A percentile compares a stretch with the other conserved stretches of the same genome.
Conservation (phyloP, 2,329 filamentous ascomycete species). For the Xylariaceae sp. region DNA sequence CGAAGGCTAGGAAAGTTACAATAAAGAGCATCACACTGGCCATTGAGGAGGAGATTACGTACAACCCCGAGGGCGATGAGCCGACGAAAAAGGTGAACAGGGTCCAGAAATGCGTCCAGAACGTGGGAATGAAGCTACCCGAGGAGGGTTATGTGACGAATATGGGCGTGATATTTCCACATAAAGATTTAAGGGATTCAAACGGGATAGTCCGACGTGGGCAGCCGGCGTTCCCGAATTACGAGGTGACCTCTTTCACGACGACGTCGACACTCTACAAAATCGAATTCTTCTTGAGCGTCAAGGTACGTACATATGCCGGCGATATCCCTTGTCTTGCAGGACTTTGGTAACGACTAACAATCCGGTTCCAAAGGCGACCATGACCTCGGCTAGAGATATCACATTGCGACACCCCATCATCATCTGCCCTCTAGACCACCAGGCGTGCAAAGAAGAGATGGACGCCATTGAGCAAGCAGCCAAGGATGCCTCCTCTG, state of each 20-base stretch:
- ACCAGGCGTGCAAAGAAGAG: constrained; percentile 93
- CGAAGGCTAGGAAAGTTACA: constrained; percentile 83
- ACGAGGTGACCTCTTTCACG: constrained; percentile 84
- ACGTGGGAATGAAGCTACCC: constrained; percentile 76
- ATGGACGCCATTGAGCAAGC: constrained; percentile 98
- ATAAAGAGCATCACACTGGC: constrained; percentile 90
- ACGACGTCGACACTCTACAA: constrained; percentile 94
- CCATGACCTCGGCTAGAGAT: constrained; percentile 80
- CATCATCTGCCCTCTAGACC: constrained; percentile 91
- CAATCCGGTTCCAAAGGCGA: constrained; percentile 55
- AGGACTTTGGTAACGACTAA: constrained; percentile 7
- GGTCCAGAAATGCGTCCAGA: constrained; percentile 76
- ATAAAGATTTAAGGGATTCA: constrained; percentile 77
- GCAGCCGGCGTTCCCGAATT: constrained; percentile 82
- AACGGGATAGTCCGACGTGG: constrained; percentile 84
- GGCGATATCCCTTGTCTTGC: neutral
- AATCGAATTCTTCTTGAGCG: constrained; percentile 92
- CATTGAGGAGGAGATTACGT: constrained; percentile 98
- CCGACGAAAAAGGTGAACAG: constrained; percentile 85
- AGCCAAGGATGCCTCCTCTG: constrained; percentile 82
- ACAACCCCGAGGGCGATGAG: constrained; percentile 95
- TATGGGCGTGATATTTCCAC: constrained; percentile 82
- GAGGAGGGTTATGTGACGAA: constrained; percentile 92
- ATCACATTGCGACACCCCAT: constrained; percentile 87
- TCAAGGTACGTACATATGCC: constrained; percentile 62